Evolutionary conservation across 75 land plant species (phyloP).

Genomic region (Isoetes taiwanensis): DNA sequence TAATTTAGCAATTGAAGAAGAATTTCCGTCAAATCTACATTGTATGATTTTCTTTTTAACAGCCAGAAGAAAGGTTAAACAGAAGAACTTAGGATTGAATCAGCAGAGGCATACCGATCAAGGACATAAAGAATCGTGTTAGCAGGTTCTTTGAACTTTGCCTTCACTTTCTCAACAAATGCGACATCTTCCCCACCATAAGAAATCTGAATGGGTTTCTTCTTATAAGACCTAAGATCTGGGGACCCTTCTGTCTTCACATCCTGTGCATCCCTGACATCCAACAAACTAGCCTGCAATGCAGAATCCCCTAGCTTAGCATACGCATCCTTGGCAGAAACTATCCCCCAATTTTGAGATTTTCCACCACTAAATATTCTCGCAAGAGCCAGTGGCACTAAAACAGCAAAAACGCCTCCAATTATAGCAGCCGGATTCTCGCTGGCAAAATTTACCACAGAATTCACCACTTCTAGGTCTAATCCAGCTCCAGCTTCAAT

Average conservation of each 20-base stretch:
- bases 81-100: too few relatives aligned
- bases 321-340: slow-evolving; percentile 54
- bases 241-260: slow-evolving; percentile 60
- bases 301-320: slow-evolving; percentile 39
- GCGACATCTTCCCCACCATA: slow-evolving; percentile 46
- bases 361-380: slow-evolving; percentile 32
- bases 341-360: slow-evolving; percentile 36
- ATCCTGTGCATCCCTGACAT: slow-evolving; percentile 49
- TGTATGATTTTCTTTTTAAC: slow-evolving; percentile 8
- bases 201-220: slow-evolving; percentile 46
- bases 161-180: slow-evolving; percentile 48
- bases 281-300: slow-evolving; percentile 48
- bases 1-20: slow-evolving; percentile 67
- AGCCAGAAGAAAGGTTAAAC: neutral
- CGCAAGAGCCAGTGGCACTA: slow-evolving; percentile 46
- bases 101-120: slow-evolving; percentile 61
- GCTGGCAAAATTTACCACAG: slow-evolving; percentile 24
- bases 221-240: slow-evolving; percentile 48
- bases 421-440: slow-evolving; percentile 54
- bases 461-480: slow-evolving; percentile 31
- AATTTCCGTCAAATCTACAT: slow-evolving; percentile 82
- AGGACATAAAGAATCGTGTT: slow-evolving; percentile 69
- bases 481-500: neutral
- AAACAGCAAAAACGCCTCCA: slow-evolving; percentile 38
- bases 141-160: slow-evolving; percentile 72